Evolutionary conservation across 78 protist genomes (phyloP), one percentile per base, ranked within the genome.

Genomic region (Emiliania huxleyi): DNA sequence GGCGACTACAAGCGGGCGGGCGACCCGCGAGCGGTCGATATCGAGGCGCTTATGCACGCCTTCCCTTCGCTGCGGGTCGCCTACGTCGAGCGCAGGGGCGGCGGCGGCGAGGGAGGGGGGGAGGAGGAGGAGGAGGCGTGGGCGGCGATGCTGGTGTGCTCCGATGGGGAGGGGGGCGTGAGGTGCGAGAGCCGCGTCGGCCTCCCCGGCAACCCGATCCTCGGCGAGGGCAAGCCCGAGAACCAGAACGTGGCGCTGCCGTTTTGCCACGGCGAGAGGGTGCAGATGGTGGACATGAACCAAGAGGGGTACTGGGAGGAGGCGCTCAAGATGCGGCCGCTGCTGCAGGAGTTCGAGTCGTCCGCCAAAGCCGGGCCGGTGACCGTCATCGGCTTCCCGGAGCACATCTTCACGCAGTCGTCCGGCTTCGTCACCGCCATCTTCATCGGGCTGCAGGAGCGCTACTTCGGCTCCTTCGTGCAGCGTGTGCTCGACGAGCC

Each of bases 191-290:
- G n/a, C n/a, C 21, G 44, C 42, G 43, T 37, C 35, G 35, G 5
- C 49, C 87, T 79, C 29, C 87, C 87, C 25, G 45, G 87, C 45
- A 46, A 73, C 8, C 93, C 93, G 26, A 69, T 91, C 46, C 37
- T 91, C 33, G 93, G 93, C 33, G 93, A 91, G 87, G 93, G 93
- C 25, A 91, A 91, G 88, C 87, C 93, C 37, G 93, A 91, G 92
- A 90, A 90, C 48, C 92, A 90, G 26, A 90, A 90, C 81, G 45
- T 55, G 5, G 81, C 92, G 52, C 73, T 91, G 19, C 44, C 48
- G n/a, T 91, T 91, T 44, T 4, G 77, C 22, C 49, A 25, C 5
- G 93, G 93, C 12, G 93, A 91, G 93, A 0, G 1, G 40, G 44
- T 91, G 38, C 88, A 71, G 93, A 38, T 75, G 33, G 75, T 91